Conservation (phyloP, 306 rosid genomes). For the Chamaecrista fasciculata region DNA sequence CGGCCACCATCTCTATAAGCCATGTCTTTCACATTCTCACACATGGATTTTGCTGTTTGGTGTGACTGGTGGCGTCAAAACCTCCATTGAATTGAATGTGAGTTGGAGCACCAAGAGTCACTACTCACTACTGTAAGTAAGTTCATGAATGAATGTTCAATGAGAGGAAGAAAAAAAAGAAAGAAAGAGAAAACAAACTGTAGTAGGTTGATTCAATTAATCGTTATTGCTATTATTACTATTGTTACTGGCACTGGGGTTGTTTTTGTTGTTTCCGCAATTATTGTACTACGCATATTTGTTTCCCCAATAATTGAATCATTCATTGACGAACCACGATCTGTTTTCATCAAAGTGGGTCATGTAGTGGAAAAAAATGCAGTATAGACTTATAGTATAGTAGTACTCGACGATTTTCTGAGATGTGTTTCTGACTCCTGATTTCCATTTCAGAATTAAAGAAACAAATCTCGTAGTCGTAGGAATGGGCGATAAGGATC, state of each 20-base stretch:
- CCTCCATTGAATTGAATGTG: slow-evolving; percentile 33
- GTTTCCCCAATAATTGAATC: slow-evolving; percentile 13
- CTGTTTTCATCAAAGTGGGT: not conserved
- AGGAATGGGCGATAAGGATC: slow-evolving; percentile 64
- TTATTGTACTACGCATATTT: slow-evolving; percentile 22
- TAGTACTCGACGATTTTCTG: slow-evolving; percentile 20
- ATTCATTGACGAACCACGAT: not conserved
- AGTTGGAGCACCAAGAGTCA: slow-evolving; percentile 27
- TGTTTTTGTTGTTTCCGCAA: slow-evolving; percentile 24
- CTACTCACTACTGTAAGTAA: no score
- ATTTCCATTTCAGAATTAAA: slow-evolving; percentile 37
- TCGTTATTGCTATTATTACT: slow-evolving; percentile 30
- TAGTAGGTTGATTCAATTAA: slow-evolving; percentile 13
- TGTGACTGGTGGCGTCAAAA: slow-evolving; percentile 37
- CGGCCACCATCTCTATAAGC: slow-evolving; percentile 33
- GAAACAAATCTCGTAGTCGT: slow-evolving; percentile 31
- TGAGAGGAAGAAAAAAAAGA: not conserved
- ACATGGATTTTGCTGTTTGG: slow-evolving; percentile 41
- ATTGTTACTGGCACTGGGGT: no score
- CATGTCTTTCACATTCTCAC: slow-evolving; percentile 38
- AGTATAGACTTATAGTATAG: no score
- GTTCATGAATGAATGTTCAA: slow-evolving; percentile 33
- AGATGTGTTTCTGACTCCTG: slow-evolving; percentile 28
- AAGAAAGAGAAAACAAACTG: no score
- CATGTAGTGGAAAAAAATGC: slow-evolving; percentile 35